Evolutionary conservation across 108 stramenopile genomes (phyloP), one percentile per base, ranked within the genome.

Genomic region (Nannochloropsis salina): DNA sequence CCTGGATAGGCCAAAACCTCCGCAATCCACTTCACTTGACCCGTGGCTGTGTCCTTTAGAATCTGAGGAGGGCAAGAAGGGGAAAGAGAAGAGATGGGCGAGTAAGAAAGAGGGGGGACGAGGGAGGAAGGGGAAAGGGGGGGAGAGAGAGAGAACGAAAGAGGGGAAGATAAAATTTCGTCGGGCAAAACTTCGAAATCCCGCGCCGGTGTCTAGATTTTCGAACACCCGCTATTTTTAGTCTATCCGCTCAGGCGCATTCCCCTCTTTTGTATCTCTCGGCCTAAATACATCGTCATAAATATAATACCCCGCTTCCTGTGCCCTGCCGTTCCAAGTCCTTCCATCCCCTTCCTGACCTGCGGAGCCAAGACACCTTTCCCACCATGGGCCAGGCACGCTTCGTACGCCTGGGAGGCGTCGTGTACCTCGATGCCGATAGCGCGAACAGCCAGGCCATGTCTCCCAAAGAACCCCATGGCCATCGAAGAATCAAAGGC

Each of bases 341-440:
- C 61, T 8, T 74, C 61, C 61, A 74, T 74, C 47, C 61, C 61
- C 61, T 74, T n/a, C 61, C 61, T n/a, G 15, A 74, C 61, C 61
- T 74, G 61, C 2, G 90, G 89, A 9, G 90, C 61, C 41, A 87
- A 51, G 8, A 90, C 89, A 21, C 86, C 83, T 18, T 80, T 83
- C 31, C 86, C 86, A 21, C 90, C 87, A 47, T 91, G 81, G 15
- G 44, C 47, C 15, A 87, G 3, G 81, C 86, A 88, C 74, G 43
- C 42, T 22, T 92, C 90, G 81, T 91, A 91, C 44, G 91, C 91
- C 44, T 44, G 44, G 6, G 44, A 41, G 10, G 91, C 90, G 47
- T 90, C 88, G 15, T 84, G 88, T 20, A 92, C 91, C 42, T 87
- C 88, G 15, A 92, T 89, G 84, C 90, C 87, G 40, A 92, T 85